Base-by-base conservation (phyloP, 495 filamentous ascomycete species). In the Penicillium robsamsonii region DNA sequence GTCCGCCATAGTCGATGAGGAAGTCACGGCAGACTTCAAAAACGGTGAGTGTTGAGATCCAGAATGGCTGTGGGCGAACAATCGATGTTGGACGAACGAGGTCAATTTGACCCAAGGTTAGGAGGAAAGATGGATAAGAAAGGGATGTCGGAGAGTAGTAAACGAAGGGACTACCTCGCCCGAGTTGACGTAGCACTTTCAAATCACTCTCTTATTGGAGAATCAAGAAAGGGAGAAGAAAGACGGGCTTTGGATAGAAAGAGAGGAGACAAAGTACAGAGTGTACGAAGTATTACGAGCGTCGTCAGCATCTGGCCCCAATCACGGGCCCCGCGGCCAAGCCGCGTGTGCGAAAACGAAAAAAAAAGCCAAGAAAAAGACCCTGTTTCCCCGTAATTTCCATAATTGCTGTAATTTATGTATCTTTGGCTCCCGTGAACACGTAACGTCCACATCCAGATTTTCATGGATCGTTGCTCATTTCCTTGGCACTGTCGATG, bases 281-380 rank as follows among this genome's bases (percentile, higher is more conserved):
- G 31, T 49, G 46, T 64, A 62, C 60, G 35, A 53, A 46, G 62
- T 64, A 63, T 63, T 62, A 63, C 67, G 68, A 73, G 73, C 75
- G 75, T 78, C 75, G 75, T 78, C 75, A 78, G 75, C 75, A 59
- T 66, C 51, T 64, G 53, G 58, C 67, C 67, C 75, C 72, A 78
- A 75, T 77, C 70, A 77, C 63, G 60, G 62, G 63, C 57, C 65
- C 69, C 63, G 61, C 70, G 60, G 59, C 63, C 70, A 73, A 71
- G 75, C 75, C 75, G 75, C 75, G 75, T 73, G 69, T 75, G 71
- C 67, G 61, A 66, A 67, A 68, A 17, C 15, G 61, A 59, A 50
- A 65, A 69, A 62, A 70, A 64, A 55, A 62, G 69, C 67, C 56
- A 55, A 64, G 47, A 55, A 58, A 61, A 59, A 66, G 69, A 70